Evolutionary conservation across 1,284 basidiomycete genomes (phyloP), one percentile per base, ranked within the genome.

Genomic region (Leccinum pallidistipes): DNA sequence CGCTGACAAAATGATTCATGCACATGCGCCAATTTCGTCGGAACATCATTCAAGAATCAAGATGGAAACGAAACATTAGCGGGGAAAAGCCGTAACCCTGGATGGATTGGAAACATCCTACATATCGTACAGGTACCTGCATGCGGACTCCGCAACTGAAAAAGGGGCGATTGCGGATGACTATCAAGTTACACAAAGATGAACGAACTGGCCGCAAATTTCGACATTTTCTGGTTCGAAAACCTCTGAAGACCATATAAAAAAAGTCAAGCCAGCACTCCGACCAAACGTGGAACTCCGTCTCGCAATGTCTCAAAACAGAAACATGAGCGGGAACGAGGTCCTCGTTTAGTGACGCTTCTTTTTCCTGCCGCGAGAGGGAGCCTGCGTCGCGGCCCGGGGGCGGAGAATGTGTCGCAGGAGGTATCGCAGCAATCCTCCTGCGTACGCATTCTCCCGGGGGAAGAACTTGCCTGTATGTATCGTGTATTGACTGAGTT

Each of bases 381-480:
- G 11, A n/a, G 0, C 12, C 14, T 27, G 21, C 1, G 32, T 31
- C 31, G 21, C 29, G 5, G 66, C 21, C 21, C 21, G 21, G 21
- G 21, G 66, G 3, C 49, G 0, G 47, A 71, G 12, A 43, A 68
- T 69, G 38, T 65, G 58, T 3, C 67, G 67, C 9, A 68, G 43
- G 27, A 68, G 67, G 47, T 65, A 61, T 1, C 60, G 58, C n/a
- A 68, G 43, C 10, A 68, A 12, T 0, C 69, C 67, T 9, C 67
- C 67, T 34, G 67, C 69, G 12, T 67, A 65, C 3, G 65, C 67
- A 24, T 61, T 69, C 3, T 68, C 60, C 6, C 43, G 69, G 0
- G 67, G 67, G 1, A 68, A 68, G 5, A 38, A 69, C 36, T 70
- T 68, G 6, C 67, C 67, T 0, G 54, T 47, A 0, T 2, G 2